Base-by-base conservation (phyloP, 495 filamentous ascomycete species). In the Penicillium cataractarum region DNA sequence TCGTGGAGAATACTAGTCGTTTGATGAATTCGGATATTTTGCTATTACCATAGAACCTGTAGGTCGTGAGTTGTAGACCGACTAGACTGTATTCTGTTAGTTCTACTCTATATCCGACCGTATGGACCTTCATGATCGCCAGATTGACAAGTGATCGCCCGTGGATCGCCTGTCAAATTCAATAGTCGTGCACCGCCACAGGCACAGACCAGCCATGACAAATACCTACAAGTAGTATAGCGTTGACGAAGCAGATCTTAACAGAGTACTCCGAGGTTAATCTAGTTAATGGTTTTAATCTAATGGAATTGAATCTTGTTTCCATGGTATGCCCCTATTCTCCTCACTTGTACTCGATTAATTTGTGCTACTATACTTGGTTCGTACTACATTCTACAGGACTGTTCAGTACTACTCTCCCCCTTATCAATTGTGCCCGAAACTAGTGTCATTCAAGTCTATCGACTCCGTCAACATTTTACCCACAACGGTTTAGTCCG, bases 181-280 rank as follows among this genome's bases (percentile, higher is more conserved):
- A 57, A 71, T 71, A 72, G 65, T 62, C 49, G 46, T 58, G 67
- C 68, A 71, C 70, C 70, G 70, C 68, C 70, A 72, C 70, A 72
- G 55, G 63, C 61, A 63, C 60, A 55, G 57, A 62, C 60, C 42
- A 51, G 44, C 24, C 55, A 29, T 71, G 68, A 72, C 68, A 71
- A 72, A 71, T 72, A 66, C 55, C 57, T 58, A 31, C 7, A 48
- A 12, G 29, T 39, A 29, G 42, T 33, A 39, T 39, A 37, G 19
- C 13, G 44, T 19, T 7, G n/a, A 12, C 10, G 15, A 32, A 52
- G 29, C 8, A 17, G 49, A 44, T 44, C n/a, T 22, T 44, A 21
- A 22, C 42, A 22, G 19, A 8, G 42, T 46, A 22, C 42, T 46
- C 19, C 2, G 19, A 46, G 24, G 42, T 46, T 46, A 46, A 46